Evolutionary conservation across 2,329 filamentous ascomycete species (phyloP).

Genomic region (Leptosphaerulina australis): DNA sequence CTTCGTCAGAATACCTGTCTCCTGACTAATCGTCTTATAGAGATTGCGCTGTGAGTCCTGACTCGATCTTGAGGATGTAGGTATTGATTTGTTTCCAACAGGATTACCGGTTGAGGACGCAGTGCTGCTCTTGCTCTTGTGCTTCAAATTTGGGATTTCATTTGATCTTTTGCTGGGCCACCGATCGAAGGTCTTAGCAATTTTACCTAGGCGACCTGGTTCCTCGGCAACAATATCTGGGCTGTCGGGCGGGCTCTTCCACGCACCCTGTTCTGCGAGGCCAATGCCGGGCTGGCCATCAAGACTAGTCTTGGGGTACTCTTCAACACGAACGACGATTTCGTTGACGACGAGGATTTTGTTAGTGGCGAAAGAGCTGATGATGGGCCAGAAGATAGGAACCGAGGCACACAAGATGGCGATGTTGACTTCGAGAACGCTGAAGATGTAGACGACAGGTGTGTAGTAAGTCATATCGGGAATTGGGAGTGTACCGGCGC

Average conservation of each 20-base stretch:
- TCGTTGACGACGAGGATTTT: constrained; percentile 50
- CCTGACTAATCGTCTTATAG: constrained; percentile 13
- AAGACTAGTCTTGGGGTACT: constrained; percentile 25
- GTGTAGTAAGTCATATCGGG: constrained; percentile 42
- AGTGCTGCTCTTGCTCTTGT: constrained; percentile 17
- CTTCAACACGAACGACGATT: constrained; percentile 43
- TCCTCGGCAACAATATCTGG: constrained; percentile 1
- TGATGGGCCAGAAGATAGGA: constrained; percentile 49
- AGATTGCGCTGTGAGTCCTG: constrained; percentile 38
- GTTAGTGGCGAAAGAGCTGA: constrained; percentile 38
- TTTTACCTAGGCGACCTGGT: constrained; percentile 20
- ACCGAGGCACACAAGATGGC: constrained; percentile 47
- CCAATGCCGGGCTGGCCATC: constrained; percentile 23
- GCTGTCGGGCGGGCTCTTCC: constrained; percentile 13
- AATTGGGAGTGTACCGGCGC: constrained; percentile 40
- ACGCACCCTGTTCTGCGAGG: constrained; percentile 21
- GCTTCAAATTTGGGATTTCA: constrained; percentile 21
- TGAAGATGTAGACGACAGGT: constrained; percentile 42
- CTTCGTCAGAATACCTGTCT: neutral
- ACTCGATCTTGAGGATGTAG: constrained; percentile 25
- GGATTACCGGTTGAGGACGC: neutral
- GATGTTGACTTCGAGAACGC: constrained; percentile 47
- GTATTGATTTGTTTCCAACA: neutral
- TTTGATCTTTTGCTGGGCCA: constrained; percentile 7
- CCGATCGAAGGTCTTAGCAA: constrained; percentile 12